phyloP scores from a whole-genome alignment of 805 yeast species.

The Candida tallmaniae region DNA sequence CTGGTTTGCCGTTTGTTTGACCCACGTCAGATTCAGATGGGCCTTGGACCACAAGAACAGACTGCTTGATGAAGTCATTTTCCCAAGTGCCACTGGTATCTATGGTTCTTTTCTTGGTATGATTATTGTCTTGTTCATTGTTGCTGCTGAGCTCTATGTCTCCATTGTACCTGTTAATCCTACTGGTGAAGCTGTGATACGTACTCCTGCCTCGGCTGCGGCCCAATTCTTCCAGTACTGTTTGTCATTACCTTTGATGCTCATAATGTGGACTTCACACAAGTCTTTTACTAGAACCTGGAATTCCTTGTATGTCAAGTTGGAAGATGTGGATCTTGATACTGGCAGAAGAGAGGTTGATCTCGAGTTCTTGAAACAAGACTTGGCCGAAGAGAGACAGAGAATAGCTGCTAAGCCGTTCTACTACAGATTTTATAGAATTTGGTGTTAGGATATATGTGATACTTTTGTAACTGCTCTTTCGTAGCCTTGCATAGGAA shows the following conservation, averaged over 20 bases:
- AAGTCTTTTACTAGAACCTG: constrained; percentile 30
- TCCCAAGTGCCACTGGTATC: constrained; percentile 32
- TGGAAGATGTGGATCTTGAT: constrained; percentile 37
- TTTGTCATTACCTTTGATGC: constrained; percentile 43
- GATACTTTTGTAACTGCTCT: no score
- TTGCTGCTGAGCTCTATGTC: constrained; percentile 36
- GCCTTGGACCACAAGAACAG: constrained; percentile 35
- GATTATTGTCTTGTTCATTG: constrained; percentile 27
- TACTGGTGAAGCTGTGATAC: no score
- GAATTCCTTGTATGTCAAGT: constrained; percentile 25
- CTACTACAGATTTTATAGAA: constrained; percentile 23
- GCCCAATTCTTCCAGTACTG: constrained; percentile 49
- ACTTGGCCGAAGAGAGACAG: constrained; percentile 36
- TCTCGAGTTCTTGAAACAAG: constrained; percentile 34
- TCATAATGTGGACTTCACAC: constrained; percentile 42
- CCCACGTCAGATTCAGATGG: constrained; percentile 38
- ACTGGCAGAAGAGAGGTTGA: constrained; percentile 40
- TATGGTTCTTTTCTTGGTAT: constrained; percentile 35
- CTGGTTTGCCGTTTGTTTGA: constrained; percentile 36
- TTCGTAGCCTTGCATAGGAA: no score
- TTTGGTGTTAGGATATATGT: constrained; percentile 34
- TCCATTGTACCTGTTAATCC: constrained; percentile 39
- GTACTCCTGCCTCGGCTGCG: constrained; percentile 19
- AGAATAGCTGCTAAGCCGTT: constrained; percentile 21
- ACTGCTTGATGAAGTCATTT: constrained; percentile 32